Percentiles rank a stretch among this genome's conserved stretches.
Conservation (phyloP, 2,329 filamentous ascomycete genomes). For the Aspergillus sp. region DNA sequence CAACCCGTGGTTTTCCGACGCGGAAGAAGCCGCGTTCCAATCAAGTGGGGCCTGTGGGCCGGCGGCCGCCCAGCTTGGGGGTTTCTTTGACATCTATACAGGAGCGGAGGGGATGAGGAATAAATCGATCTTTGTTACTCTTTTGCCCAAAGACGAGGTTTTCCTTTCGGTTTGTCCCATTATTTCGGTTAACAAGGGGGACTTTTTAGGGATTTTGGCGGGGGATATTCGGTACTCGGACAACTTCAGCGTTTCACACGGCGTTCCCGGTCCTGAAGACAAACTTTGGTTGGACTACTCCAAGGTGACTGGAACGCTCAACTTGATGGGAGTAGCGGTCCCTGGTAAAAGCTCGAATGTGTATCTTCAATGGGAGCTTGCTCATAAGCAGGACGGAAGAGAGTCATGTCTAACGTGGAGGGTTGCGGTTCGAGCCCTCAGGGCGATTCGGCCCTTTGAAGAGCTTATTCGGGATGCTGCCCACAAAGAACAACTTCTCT, state of each 20-base stretch:
- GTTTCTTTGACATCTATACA: too few species aligned
- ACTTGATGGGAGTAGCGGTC: neutral
- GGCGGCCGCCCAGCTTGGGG: too few species aligned
- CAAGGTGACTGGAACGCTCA: neutral
- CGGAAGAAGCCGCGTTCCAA: slow-evolving; percentile 6
- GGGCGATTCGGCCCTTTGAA: neutral
- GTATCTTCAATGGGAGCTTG: neutral
- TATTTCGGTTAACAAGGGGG: neutral
- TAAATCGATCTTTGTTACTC: neutral
- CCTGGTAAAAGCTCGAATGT: neutral
- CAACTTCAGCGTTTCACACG: neutral
- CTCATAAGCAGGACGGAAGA: neutral
- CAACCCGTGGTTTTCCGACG: slow-evolving; percentile 12
- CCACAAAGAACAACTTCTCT: neutral
- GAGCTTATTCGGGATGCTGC: neutral
- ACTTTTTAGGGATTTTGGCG: too few species aligned
- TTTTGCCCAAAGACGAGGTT: neutral
- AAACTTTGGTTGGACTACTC: neutral
- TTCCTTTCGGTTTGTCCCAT: neutral
- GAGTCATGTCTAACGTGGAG: neutral
- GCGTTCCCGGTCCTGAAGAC: neutral
- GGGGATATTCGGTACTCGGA: too few species aligned
- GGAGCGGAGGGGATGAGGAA: neutral
- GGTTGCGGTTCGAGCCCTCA: neutral
- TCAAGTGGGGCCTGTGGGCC: too few species aligned